Percentiles rank a stretch among this genome's conserved stretches.
These are phyloP conservation scores for Firmiana major DNA, from an alignment of 345 rosid genomes.

Conservation along the genomic window DNA sequence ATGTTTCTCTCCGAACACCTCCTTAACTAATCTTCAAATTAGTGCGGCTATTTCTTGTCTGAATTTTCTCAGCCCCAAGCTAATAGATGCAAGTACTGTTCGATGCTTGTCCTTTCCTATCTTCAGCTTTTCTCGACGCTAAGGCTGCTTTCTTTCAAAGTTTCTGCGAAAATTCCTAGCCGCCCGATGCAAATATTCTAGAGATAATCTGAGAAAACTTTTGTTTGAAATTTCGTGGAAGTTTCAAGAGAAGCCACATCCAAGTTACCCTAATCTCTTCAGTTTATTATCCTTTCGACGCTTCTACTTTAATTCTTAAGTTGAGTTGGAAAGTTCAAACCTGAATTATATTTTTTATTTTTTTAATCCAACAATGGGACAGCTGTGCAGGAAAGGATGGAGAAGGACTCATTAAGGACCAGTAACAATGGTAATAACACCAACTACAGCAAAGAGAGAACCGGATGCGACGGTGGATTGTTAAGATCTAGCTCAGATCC, in stretches of 20 bases:
- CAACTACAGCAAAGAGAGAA: slow-evolving; percentile 20
- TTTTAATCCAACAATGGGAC: slow-evolving; percentile 18
- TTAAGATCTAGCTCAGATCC: slow-evolving; percentile 37
- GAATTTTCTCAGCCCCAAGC: background rate
- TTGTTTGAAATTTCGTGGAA: slow-evolving; percentile 6
- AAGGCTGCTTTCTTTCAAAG: background rate
- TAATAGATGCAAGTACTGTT: background rate
- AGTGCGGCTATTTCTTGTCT: background rate
- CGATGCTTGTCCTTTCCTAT: background rate
- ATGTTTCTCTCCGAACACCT: background rate
- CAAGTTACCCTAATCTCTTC: background rate
- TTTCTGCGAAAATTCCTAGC: background rate
- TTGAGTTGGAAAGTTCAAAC: background rate
- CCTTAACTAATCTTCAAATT: background rate
- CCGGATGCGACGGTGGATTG: slow-evolving; percentile 26
- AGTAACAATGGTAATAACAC: slow-evolving; percentile 19
- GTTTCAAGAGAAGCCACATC: background rate
- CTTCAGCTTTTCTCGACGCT: background rate
- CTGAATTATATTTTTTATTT: background rate
- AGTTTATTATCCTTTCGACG: background rate
- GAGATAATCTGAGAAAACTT: background rate
- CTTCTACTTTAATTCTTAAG: background rate
- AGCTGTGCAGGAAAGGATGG: slow-evolving; percentile 39
- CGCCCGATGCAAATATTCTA: background rate
- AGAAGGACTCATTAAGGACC: slow-evolving; percentile 38